phyloP scores from a whole-genome alignment of 2,329 filamentous ascomycete genomes.

The Cladophialophora chaetospira region DNA sequence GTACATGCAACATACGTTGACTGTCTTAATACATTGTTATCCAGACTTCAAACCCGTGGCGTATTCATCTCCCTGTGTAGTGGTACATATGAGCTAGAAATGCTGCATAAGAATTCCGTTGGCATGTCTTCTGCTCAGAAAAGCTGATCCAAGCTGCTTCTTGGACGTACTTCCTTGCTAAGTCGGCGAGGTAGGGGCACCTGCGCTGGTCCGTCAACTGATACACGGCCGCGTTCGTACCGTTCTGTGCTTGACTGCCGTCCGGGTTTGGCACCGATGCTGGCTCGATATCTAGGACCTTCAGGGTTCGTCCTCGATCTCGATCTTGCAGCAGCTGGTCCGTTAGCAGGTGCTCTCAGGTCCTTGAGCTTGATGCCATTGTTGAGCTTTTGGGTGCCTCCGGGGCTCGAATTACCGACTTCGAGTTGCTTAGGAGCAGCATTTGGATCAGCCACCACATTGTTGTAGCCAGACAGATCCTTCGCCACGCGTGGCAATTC shows the following conservation, averaged over 20 bases:
- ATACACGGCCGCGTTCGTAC: constrained; percentile 6
- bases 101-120: neutral
- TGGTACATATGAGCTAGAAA: neutral
- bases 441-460: constrained; percentile 18
- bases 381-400: neutral
- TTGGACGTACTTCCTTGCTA: constrained; percentile 12
- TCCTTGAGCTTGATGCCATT: neutral
- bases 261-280: constrained; percentile 14
- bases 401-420: constrained; percentile 17
- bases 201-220: constrained; percentile 13
- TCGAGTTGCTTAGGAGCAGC: constrained; percentile 15
- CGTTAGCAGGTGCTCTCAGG: neutral
- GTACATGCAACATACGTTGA: neutral
- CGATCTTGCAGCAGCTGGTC: constrained; percentile 4
- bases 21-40: neutral
- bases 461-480: constrained; percentile 18
- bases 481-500: constrained; percentile 6
- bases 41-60: neutral
- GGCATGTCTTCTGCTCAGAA: constrained; percentile 9
- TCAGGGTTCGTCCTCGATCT: constrained; percentile 25
- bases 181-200: constrained; percentile 1
- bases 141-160: constrained; percentile 20
- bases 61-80: neutral
- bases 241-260: constrained; percentile 13
- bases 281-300: neutral